A percentile compares a stretch with the other conserved stretches of the same genome.
These are phyloP conservation scores for Neocallimastix lanati DNA, from an alignment of 192 early-diverging fungal species.

Conservation along the genomic window DNA sequence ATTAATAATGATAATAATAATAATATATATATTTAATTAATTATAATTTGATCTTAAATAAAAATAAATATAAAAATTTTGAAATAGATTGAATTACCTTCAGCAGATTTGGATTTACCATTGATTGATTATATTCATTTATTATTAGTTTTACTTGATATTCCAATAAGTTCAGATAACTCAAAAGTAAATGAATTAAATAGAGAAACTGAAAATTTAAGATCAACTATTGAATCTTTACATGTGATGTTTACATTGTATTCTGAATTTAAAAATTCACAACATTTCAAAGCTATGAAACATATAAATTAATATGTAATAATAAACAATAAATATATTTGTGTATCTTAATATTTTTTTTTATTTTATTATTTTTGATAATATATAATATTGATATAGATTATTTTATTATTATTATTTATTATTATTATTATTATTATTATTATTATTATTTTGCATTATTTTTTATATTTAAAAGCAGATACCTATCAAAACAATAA, in stretches of 20 bases:
- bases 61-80: neutral
- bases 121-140: slow-evolving; percentile 18
- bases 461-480: too few species aligned
- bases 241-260: slow-evolving; percentile 33
- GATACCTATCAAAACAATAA: too few species aligned
- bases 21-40: too few species aligned
- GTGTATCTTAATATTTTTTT: too few species aligned
- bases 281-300: slow-evolving; percentile 31
- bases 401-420: too few species aligned
- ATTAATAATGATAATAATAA: too few species aligned
- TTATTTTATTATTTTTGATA: too few species aligned
- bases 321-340: too few species aligned
- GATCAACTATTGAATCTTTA: slow-evolving; percentile 16
- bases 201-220: slow-evolving; percentile 9
- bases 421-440: too few species aligned
- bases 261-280: slow-evolving; percentile 36
- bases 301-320: neutral
- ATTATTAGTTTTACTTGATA: slow-evolving; percentile 24
- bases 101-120: slow-evolving; percentile 23
- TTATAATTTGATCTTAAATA: neutral
- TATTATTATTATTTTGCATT: too few species aligned
- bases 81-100: slow-evolving; percentile 14
- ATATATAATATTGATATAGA: too few species aligned
- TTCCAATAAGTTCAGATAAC: slow-evolving; percentile 14
- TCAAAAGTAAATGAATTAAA: slow-evolving; percentile 3